Conservation (phyloP, 169 alveolate genomes). For the Eimeria necatrix region DNA sequence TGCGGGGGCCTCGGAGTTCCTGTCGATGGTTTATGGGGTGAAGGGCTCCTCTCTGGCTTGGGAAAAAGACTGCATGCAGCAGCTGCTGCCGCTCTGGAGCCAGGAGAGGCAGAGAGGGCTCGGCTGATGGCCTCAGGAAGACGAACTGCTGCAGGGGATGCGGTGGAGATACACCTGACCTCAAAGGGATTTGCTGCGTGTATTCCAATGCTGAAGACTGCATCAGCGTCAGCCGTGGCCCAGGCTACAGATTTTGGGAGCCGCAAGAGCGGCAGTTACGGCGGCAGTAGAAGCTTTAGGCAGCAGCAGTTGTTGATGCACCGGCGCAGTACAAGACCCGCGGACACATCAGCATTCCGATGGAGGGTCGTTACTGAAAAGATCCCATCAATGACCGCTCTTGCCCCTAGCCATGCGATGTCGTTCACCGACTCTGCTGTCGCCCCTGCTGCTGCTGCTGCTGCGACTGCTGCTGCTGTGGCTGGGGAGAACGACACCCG, state of each 20-base stretch:
- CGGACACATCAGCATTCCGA: slow-evolving; percentile 25
- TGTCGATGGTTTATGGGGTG: not conserved
- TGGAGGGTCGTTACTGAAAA: slow-evolving; percentile 26
- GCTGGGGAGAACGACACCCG: not conserved
- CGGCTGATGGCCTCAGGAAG: not conserved
- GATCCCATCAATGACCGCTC: not conserved
- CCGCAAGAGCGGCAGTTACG: slow-evolving; percentile 13
- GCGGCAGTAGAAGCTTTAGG: not conserved
- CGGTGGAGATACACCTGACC: slow-evolving; percentile 49
- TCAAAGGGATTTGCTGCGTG: slow-evolving; percentile 58
- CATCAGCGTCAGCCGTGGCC: not conserved
- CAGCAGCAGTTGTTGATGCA: slow-evolving; percentile 48
- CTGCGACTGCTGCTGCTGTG: slow-evolving; percentile 44
- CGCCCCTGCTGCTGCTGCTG: slow-evolving; percentile 47
- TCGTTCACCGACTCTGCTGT: not conserved
- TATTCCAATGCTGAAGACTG: not conserved
- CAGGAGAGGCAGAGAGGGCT: slow-evolving; percentile 52
- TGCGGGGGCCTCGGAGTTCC: slow-evolving; percentile 20
- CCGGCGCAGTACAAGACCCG: slow-evolving; percentile 33
- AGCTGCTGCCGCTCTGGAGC: slow-evolving; percentile 56
- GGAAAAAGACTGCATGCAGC: slow-evolving; percentile 51
- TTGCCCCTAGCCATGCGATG: not conserved
- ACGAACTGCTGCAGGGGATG: slow-evolving; percentile 50
- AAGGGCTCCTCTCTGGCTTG: not conserved
- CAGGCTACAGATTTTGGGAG: not conserved